phyloP scores from a whole-genome alignment of 768 basidiomycete genomes.

The Mycena galopus region DNA sequence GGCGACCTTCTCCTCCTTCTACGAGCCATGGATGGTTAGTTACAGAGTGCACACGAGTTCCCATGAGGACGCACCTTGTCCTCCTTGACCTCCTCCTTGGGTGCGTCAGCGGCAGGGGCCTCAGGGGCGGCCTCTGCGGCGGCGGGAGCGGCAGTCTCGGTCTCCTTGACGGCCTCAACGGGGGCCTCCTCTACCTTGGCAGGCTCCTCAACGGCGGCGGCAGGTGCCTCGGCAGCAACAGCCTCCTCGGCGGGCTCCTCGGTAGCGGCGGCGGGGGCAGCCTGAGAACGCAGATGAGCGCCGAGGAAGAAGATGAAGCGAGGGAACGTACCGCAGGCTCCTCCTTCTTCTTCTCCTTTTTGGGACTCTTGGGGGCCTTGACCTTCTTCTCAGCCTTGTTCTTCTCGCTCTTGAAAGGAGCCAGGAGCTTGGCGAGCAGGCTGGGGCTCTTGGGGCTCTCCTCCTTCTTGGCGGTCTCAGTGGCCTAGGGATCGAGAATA shows the following conservation, averaged over 20 bases:
- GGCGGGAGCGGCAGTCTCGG: slow-evolving; percentile 58
- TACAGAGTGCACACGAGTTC: no score
- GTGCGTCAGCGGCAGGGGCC: slow-evolving; percentile 52
- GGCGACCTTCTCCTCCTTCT: slow-evolving; percentile 59
- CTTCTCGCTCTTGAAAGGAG: slow-evolving; percentile 82
- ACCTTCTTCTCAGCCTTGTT: slow-evolving; percentile 70
- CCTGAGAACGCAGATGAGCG: slow-evolving; percentile 36
- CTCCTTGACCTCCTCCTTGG: slow-evolving; percentile 61
- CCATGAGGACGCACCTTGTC: slow-evolving; percentile 51
- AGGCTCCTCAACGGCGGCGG: slow-evolving; percentile 46
- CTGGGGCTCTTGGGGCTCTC: slow-evolving; percentile 86
- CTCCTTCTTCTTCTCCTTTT: slow-evolving; percentile 88
- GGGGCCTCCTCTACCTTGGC: slow-evolving; percentile 62
- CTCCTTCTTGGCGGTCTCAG: slow-evolving; percentile 73
- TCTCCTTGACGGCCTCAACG: slow-evolving; percentile 78
- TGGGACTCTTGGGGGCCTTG: slow-evolving; percentile 80
- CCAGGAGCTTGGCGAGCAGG: slow-evolving; percentile 82
- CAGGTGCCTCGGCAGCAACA: slow-evolving; percentile 52
- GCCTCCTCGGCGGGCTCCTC: slow-evolving; percentile 56
- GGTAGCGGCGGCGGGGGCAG: slow-evolving; percentile 50
- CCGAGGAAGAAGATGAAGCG: slow-evolving; percentile 7
- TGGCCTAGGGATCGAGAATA: slow-evolving; percentile 48
- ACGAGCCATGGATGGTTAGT: background rate
- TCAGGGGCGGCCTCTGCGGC: slow-evolving; percentile 53
- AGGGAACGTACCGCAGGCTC: slow-evolving; percentile 64